Conservation (phyloP, 2,329 filamentous ascomycete species). For the Diplodia seriata region DNA sequence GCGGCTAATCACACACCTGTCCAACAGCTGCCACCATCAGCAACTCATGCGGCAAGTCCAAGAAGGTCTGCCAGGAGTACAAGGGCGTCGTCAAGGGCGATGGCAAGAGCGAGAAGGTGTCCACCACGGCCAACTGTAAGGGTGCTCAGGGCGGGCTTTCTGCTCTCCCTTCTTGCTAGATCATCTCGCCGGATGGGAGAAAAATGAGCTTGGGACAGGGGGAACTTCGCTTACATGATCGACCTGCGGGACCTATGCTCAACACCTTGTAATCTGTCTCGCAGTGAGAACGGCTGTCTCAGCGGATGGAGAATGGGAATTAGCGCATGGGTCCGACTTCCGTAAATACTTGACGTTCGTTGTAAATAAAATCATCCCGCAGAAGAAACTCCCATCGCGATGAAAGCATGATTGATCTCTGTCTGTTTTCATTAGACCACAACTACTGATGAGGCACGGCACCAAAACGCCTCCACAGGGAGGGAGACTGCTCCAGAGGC, state of each 20-base stretch:
- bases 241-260: not conserved
- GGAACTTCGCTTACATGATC: not conserved
- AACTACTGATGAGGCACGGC: not conserved
- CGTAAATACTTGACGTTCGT: conserved; percentile 4
- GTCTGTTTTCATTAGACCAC: not conserved
- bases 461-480: not conserved
- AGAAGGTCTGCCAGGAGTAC: conserved; percentile 39
- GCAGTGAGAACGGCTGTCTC: conserved; percentile 8
- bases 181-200: too few species aligned
- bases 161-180: conserved; percentile 36
- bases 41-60: conserved; percentile 45
- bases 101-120: conserved; percentile 13
- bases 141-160: conserved; percentile 35
- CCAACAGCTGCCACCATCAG: conserved; percentile 48
- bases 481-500: not conserved
- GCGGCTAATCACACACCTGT: not conserved
- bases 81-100: conserved; percentile 34
- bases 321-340: not conserved
- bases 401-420: not conserved
- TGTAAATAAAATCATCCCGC: conserved; percentile 12
- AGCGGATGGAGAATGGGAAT: not conserved
- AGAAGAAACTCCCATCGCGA: not conserved
- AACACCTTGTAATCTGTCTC: not conserved
- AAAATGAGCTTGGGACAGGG: not conserved
- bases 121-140: conserved; percentile 26